Evolutionary conservation across 192 early-diverging fungal species (phyloP).

Genomic region (Linderina pennispora): DNA sequence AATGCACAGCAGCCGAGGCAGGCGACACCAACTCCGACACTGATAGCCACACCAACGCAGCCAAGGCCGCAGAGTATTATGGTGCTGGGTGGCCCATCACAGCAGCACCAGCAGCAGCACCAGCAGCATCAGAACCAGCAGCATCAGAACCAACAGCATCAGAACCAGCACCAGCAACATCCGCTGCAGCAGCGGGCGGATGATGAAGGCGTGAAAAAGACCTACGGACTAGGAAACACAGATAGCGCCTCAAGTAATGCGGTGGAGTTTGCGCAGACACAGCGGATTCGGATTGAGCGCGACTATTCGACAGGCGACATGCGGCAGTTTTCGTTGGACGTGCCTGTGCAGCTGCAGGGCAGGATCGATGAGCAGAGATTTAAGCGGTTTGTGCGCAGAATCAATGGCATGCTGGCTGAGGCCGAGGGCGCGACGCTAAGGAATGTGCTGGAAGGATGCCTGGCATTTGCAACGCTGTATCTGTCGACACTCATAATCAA

Average conservation of each 20-base stretch:
- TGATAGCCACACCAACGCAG: neutral
- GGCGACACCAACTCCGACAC: neutral
- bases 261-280: constrained; percentile 11
- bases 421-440: constrained; percentile 44
- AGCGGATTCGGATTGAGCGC: constrained; percentile 41
- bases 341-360: constrained; percentile 36
- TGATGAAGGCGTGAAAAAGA: constrained; percentile 7
- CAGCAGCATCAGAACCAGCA: constrained; percentile 1
- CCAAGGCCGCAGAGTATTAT: constrained; percentile 20
- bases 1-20: neutral
- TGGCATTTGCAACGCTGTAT: constrained; percentile 46
- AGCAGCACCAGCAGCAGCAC: constrained; percentile 5
- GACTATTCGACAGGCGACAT: constrained; percentile 45
- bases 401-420: constrained; percentile 38
- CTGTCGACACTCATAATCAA: constrained; percentile 45
- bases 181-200: neutral
- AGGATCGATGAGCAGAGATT: constrained; percentile 39
- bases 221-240: constrained; percentile 19
- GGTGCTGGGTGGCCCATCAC: constrained; percentile 1
- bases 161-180: neutral
- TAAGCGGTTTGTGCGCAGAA: constrained; percentile 28
- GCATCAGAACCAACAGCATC: neutral
- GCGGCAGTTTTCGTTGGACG: constrained; percentile 28
- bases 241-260: constrained; percentile 9
- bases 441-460: constrained; percentile 42